Base-by-base conservation (phyloP, 2,329 filamentous ascomycete species). In the Talaromyces sp. region DNA sequence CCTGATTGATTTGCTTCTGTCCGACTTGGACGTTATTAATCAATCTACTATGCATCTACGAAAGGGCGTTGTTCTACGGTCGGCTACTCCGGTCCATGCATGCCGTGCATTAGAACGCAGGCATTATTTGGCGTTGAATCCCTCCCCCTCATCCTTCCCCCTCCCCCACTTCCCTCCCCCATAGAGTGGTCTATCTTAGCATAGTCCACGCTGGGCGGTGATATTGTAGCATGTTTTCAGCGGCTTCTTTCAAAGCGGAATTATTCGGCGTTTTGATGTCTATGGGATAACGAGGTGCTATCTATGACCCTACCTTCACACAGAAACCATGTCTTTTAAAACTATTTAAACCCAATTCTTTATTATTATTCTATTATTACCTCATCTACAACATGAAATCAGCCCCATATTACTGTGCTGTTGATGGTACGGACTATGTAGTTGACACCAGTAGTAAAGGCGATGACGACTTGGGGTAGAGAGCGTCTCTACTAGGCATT, bases 151-250 rank as follows among this genome's bases (percentile, higher is more conserved):
- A n/a, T n/a, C n/a, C n/a, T n/a, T n/a, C n/a, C n/a, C 37, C 3
- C 24, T 9, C 24, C 9, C 24, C 24, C 4, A 5, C n/a, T n/a
- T n/a, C n/a, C n/a, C n/a, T n/a, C n/a, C n/a, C 22, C 22, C 44
- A 29, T 36, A 24, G 22, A 27, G 27, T 24, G 39, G 42, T 56
- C 44, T 57, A 55, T 56, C 47, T 52, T 49, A 56, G 50, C 60
- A 62, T 60, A 57, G 42, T 51, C 43, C 46, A 56, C 33, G 42
- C 44, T 47, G 47, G 54, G 35, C 40, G 45, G 54, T 54, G 51
- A 51, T 57, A 46, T 39, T 55, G 48, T 58, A 55, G 53, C 52
- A 58, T 58, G 50, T 52, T 61, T 56, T 43, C 55, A 63, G 62
- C 62, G 62, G 51, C 58, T 43, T 41, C 49, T 54, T 60, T 55